Conservation (phyloP, 1,284 basidiomycete species). For the Apiotrichum porosum region DNA sequence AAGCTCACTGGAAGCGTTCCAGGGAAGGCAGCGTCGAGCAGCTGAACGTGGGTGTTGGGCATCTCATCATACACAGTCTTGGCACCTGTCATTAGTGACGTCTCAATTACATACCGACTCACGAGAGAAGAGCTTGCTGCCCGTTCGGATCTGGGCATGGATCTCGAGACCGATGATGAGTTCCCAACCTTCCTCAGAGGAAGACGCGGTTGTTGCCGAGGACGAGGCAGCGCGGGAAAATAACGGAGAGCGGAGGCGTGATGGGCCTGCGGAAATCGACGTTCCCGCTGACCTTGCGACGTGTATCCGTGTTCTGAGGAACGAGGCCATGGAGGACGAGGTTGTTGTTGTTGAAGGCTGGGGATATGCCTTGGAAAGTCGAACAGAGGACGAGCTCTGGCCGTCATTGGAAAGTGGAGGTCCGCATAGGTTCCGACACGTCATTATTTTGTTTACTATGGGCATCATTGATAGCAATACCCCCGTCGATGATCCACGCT, state of each 20-base stretch:
- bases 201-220: no score
- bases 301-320: background rate
- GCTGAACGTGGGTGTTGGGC: constrained; percentile 64
- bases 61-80: constrained; percentile 30
- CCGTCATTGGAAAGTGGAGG: background rate
- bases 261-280: background rate
- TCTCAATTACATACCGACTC: constrained; percentile 6
- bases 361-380: no score
- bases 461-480: no score
- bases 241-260: background rate
- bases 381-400: background rate
- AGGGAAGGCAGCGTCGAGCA: constrained; percentile 86
- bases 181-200: constrained; percentile 58
- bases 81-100: constrained; percentile 18
- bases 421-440: background rate
- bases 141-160: constrained; percentile 86
- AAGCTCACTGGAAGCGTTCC: constrained; percentile 80
- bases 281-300: no score
- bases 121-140: constrained; percentile 87
- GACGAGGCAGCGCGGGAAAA: background rate
- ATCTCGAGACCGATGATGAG: constrained; percentile 92
- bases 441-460: no score
- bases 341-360: background rate
- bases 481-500: no score
- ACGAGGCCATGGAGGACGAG: background rate